Evolutionary conservation across 768 basidiomycete species (phyloP), one percentile per base, ranked within the genome.

Genomic region (Mycena belliarum): DNA sequence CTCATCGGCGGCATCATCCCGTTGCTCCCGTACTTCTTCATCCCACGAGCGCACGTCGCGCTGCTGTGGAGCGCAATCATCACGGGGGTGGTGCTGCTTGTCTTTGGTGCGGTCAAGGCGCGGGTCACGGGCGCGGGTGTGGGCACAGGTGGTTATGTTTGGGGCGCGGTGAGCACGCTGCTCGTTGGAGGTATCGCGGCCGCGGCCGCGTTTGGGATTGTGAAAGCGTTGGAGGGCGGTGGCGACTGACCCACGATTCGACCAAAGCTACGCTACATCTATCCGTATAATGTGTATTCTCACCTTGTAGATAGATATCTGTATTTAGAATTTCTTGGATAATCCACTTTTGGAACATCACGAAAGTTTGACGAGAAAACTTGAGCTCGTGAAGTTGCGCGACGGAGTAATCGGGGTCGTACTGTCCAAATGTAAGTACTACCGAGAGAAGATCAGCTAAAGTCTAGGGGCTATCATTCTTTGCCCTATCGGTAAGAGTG

Each of bases 1-100:
- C 87, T 95, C 60, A 50, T 96, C 52, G 97, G 97, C 43, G 97
- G 97, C 28, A 79, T 95, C 53, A 91, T 98, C 66, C 97, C 97
- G 0, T 82, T 99, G 33, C 65, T 95, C 11, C 94, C 94, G 11
- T 96, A 97, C 75, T 95, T 98, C 76, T 93, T 94, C 77, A 83
- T 95, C 63, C 71, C 84, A 4, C 72, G 72, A 14, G 94, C 93
- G 10, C 80, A 85, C 33, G 70, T 83, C 24, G 82, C 88, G 41
- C 77, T 93, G 45, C 73, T 91, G 43, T 91, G 85, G 65, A 92
- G 91, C 0, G 89, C 79, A 61, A 68, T 93, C 59, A 71, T 97
- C 52, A 99, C 96, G 6, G 92, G 92, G 4, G 65, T 93, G 53
- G 82, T 96, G 14, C 80, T 99, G 12, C 81, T 99, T 62, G 69